phyloP scores from a whole-genome alignment of 306 rosid species.

The Carpinus viminea region DNA sequence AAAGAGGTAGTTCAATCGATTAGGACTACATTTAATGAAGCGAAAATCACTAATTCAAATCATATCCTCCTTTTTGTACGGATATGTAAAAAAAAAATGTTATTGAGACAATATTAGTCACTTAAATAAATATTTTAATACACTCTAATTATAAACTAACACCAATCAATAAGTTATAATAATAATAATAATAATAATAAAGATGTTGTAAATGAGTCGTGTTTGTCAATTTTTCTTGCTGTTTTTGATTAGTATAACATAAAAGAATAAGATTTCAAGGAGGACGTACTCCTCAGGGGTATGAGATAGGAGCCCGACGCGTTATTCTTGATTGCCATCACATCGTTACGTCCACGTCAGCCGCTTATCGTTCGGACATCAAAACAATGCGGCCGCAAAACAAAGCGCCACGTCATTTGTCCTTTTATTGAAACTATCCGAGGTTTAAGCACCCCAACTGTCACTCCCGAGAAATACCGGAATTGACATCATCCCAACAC shows the following conservation, averaged over 20 bases:
- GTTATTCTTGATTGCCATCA: not conserved
- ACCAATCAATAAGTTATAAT: too few relatives aligned
- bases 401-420: constrained; percentile 31
- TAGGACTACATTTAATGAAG: too few relatives aligned
- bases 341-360: constrained; percentile 12
- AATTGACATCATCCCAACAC: not conserved
- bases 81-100: too few relatives aligned
- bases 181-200: too few relatives aligned
- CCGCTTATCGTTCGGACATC: constrained; percentile 35
- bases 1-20: too few relatives aligned
- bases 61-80: too few relatives aligned
- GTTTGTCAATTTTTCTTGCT: too few relatives aligned
- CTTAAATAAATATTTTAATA: too few relatives aligned
- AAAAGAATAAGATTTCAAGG: not conserved
- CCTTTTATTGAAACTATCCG: constrained; percentile 21
- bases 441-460: constrained; percentile 31
- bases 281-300: not conserved
- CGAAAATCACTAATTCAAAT: too few relatives aligned
- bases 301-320: not conserved
- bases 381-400: constrained; percentile 7
- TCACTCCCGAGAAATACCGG: constrained; percentile 15
- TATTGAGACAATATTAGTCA: too few relatives aligned
- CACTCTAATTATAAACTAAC: too few relatives aligned
- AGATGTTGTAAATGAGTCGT: too few relatives aligned
- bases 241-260: not conserved